These are phyloP conservation scores for Elsinoe perseae DNA, from an alignment of 2,329 filamentous ascomycete genomes.

Conservation along the genomic window DNA sequence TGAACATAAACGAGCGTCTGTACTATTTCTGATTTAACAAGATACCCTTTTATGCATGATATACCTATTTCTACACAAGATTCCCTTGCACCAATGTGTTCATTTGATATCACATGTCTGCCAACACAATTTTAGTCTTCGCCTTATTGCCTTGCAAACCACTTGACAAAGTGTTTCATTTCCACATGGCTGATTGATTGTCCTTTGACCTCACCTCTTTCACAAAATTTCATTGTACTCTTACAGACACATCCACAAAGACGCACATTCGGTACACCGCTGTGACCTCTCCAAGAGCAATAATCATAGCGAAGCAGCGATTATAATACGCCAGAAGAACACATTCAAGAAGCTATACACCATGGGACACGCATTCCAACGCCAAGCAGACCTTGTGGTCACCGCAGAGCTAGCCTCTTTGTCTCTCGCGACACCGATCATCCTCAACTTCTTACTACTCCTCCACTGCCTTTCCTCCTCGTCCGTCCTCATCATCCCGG, in stretches of 20 bases:
- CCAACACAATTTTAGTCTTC: not conserved
- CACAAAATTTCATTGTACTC: not conserved
- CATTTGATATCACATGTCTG: not conserved
- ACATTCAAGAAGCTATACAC: not conserved
- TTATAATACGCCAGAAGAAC: not conserved
- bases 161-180: not conserved
- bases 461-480: not conserved
- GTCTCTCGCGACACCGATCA: not conserved
- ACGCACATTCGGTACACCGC: not conserved
- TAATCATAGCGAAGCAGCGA: not conserved
- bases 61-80: not conserved
- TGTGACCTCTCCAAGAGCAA: not conserved
- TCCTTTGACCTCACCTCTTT: slow-evolving; percentile 3
- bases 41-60: slow-evolving; percentile 12
- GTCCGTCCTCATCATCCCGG: not conserved
- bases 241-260: not conserved
- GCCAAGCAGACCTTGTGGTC: not conserved
- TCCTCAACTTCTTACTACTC: not conserved
- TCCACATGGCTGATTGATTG: not conserved
- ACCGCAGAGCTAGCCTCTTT: not conserved
- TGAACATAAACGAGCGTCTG: slow-evolving; percentile 12
- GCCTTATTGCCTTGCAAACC: not conserved
- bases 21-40: slow-evolving; percentile 14
- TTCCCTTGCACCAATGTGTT: not conserved
- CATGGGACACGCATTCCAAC: not conserved